phyloP scores from a whole-genome alignment of 108 stramenopile species.

The Cyclotella baltica region DNA sequence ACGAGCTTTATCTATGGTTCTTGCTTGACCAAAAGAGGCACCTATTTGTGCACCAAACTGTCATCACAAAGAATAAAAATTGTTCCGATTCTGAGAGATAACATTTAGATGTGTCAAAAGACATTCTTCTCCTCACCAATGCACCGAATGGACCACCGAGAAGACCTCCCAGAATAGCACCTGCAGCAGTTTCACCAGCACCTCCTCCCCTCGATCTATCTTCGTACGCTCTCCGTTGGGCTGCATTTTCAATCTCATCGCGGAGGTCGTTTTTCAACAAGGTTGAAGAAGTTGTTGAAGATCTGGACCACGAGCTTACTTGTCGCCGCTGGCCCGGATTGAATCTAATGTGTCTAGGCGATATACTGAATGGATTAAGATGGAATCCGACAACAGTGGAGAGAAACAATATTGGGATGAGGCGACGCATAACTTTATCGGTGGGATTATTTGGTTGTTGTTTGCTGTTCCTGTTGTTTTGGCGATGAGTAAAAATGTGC shows the following conservation, averaged over 20 bases:
- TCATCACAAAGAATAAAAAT: conserved; percentile 9
- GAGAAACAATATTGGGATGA: neutral
- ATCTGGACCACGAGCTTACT: neutral
- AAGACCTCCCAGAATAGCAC: conserved; percentile 80
- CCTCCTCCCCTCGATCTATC: conserved; percentile 42
- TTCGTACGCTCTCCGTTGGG: conserved; percentile 43
- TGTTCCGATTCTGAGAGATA: neutral
- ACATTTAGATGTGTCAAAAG: neutral
- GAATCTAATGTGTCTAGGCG: neutral
- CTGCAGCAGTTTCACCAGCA: conserved; percentile 69
- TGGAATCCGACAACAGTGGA: conserved; percentile 1
- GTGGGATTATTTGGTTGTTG: too few species aligned
- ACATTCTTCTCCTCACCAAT: neutral
- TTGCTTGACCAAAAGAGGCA: conserved; percentile 58
- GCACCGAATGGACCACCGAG: conserved; percentile 80
- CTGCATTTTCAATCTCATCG: conserved; percentile 49
- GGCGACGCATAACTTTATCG: neutral
- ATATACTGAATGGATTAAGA: neutral
- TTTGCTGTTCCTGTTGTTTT: too few species aligned
- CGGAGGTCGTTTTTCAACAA: conserved; percentile 38
- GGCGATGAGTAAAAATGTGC: too few species aligned
- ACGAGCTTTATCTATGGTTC: conserved; percentile 67
- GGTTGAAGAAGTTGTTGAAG: conserved; percentile 14
- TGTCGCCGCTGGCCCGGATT: neutral
- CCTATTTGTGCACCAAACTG: conserved; percentile 86